Conservation (phyloP, 1,284 basidiomycete genomes). For the Apiotrichum laibachii region DNA sequence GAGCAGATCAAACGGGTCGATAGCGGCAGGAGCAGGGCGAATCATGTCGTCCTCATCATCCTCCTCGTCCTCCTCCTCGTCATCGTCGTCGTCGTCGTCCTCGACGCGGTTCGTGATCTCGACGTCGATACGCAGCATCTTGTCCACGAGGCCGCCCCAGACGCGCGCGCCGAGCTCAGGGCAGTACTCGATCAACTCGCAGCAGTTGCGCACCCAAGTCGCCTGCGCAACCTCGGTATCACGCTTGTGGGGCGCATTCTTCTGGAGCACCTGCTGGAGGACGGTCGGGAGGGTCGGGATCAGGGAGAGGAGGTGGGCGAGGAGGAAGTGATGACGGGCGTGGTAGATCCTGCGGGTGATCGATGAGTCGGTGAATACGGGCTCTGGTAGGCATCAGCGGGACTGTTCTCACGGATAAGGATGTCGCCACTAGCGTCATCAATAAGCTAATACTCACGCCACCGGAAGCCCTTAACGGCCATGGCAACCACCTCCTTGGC, state of each 20-base stretch:
- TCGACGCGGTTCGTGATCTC: conserved; percentile 96
- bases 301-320: conserved; percentile 78
- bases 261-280: conserved; percentile 76
- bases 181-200: conserved; percentile 83
- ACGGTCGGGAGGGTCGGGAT: conserved; percentile 85
- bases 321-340: conserved; percentile 78
- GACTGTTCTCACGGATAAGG: not conserved
- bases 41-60: conserved; percentile 37
- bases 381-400: conserved; percentile 24
- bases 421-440: not conserved
- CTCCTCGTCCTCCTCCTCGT: conserved; percentile 61
- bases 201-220: conserved; percentile 87
- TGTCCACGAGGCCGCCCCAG: conserved; percentile 78
- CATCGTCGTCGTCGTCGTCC: conserved; percentile 73
- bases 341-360: conserved; percentile 81
- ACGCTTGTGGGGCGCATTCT: conserved; percentile 89
- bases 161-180: conserved; percentile 83
- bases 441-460: conserved; percentile 62
- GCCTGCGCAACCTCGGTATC: conserved; percentile 76
- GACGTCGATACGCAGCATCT: conserved; percentile 93
- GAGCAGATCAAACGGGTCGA: conserved; percentile 79
- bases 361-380: conserved; percentile 12
- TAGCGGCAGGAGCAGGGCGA: conserved; percentile 57
- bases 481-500: conserved; percentile 76
- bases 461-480: conserved; percentile 78